Base-by-base conservation (phyloP, 192 early-diverging fungal genomes). In the Glomus cerebriforme region DNA sequence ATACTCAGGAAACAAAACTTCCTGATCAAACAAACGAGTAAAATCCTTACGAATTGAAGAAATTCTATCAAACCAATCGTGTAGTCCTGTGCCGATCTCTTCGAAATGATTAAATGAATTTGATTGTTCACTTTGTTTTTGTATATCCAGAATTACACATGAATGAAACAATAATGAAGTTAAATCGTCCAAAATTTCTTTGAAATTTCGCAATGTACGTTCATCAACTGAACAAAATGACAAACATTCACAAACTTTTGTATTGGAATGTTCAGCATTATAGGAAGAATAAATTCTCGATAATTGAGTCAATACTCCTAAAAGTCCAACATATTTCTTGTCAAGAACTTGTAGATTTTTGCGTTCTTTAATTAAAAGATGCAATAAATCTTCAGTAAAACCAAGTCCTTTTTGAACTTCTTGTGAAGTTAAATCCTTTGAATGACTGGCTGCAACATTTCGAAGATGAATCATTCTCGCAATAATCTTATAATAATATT, bases 401-500 rank as follows among this genome's bases (percentile, higher is more conserved):
- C 90, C 88, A 37, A 90, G 79, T 58, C 83, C 82, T 73, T 89
- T 90, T 54, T 89, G 86, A 8, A 90, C 87, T 85, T 95, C 94
- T 24, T 85, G 83, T 32, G 88, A 80, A 0, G 93, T 85, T 26
- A 95, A 74, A 78, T 95, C 94, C 26, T 84, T 85, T 29, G 85
- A 86, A 68, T 84, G 81, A 15, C 82, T 85, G 13, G 81, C 81
- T 35, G 80, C 78, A 60, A 82, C 64, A 66, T 73, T 49, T 64
- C 94, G 89, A 26, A 93, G 81, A 71, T 89, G 85, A 31, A 88
- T 82, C 79, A 95, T 86, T 58, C 89, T 85, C 9, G 92, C 88
- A 34, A 96, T 79, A 65, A 87, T 81, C 31, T 85, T 83, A 83
- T 89, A 94, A 78, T 91, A 94, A 83, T 96, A 94, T 45, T 83